Evolutionary conservation across 192 early-diverging fungal genomes (phyloP).

Genomic region (Backusella westeae): DNA sequence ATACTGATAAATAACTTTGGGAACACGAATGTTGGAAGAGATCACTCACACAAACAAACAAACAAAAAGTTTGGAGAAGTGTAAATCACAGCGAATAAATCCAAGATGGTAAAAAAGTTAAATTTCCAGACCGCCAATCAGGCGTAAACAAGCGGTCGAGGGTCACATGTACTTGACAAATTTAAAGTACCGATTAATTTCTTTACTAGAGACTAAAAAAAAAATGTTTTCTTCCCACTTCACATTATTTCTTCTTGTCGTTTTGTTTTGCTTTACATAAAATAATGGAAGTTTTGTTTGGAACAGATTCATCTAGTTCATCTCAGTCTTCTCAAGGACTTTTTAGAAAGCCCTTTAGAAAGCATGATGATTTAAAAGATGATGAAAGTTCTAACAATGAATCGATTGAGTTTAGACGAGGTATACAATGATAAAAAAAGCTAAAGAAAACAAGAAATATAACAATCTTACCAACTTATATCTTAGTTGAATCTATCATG

Average conservation of each 20-base stretch:
- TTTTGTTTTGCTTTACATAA: not conserved
- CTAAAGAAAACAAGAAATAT: not conserved
- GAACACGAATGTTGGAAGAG: too few relatives aligned
- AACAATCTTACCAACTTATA: not conserved
- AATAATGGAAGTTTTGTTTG: not conserved
- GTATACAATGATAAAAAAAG: not conserved
- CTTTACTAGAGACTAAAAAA: not conserved
- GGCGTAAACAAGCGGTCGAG: not conserved
- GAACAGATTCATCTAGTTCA: not conserved
- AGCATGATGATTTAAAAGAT: not conserved
- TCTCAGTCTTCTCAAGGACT: not conserved
- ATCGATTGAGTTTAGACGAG: not conserved
- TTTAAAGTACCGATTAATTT: not conserved
- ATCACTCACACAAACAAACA: too few relatives aligned
- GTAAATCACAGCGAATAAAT: not conserved
- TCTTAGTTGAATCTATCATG: not conserved
- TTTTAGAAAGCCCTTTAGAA: not conserved
- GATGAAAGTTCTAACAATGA: not conserved
- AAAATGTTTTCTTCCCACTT: not conserved
- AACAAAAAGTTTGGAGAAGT: not conserved
- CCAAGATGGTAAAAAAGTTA: not conserved
- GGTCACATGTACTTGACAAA: not conserved
- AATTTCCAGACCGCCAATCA: not conserved
- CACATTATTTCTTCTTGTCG: not conserved
- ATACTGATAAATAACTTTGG: too few relatives aligned